phyloP scores from a whole-genome alignment of 1,139 yeast genomes.

The Diutina pseudorugosa region DNA sequence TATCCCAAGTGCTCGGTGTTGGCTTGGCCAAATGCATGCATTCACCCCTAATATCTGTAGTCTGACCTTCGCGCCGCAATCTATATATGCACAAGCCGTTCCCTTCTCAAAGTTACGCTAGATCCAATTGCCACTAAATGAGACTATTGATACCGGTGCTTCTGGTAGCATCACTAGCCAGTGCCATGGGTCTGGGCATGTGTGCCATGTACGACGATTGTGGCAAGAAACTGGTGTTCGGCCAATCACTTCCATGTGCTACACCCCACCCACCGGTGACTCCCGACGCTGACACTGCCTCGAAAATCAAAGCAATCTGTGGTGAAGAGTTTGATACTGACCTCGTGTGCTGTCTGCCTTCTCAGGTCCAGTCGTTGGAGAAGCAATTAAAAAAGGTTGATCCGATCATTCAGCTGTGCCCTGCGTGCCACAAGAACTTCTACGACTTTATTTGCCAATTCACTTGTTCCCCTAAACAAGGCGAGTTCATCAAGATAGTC shows the following conservation, averaged over 20 bases:
- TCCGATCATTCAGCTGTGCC: constrained; percentile 78
- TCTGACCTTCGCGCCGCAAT: background rate
- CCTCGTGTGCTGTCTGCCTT: constrained; percentile 28
- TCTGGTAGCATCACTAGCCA: background rate
- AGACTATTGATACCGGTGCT: background rate
- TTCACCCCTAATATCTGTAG: background rate
- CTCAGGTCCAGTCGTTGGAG: constrained; percentile 23
- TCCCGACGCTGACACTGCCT: constrained; percentile 31
- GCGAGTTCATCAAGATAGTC: constrained; percentile 59
- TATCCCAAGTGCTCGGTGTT: no score
- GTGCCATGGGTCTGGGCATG: background rate
- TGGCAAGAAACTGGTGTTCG: constrained; percentile 75
- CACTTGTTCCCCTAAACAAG: constrained; percentile 83
- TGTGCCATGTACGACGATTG: constrained; percentile 58
- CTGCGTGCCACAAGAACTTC: constrained; percentile 85
- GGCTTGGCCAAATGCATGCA: background rate
- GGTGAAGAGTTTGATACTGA: constrained; percentile 48
- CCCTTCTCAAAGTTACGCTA: background rate
- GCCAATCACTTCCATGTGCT: constrained; percentile 71
- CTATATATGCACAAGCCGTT: background rate
- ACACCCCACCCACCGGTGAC: constrained; percentile 33
- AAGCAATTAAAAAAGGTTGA: constrained; percentile 62
- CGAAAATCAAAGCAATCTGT: constrained; percentile 47
- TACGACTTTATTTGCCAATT: constrained; percentile 77
- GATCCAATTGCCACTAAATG: background rate